Evolutionary conservation across 768 basidiomycete species (phyloP).

Genomic region (Lactarius tabidus): DNA sequence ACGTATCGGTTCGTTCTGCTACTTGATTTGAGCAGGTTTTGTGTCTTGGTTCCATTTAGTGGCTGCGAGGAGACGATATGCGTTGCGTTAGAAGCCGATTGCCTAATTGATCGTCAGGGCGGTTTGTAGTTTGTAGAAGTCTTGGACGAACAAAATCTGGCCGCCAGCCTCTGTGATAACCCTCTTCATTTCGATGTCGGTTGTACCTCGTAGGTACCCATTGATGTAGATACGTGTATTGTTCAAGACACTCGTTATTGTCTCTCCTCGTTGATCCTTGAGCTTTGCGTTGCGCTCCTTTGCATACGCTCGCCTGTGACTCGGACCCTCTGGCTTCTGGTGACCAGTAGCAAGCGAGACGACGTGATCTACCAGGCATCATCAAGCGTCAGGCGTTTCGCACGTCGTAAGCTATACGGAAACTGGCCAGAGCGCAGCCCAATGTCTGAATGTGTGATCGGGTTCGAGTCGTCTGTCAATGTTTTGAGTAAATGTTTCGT

Average conservation of each 20-base stretch:
- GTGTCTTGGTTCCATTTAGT: constrained; percentile 67
- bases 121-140: background rate
- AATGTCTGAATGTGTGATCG: constrained; percentile 72
- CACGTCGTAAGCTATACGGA: background rate
- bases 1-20: constrained; percentile 50
- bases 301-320: constrained; percentile 25
- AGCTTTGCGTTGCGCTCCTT: constrained; percentile 30
- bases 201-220: constrained; percentile 66
- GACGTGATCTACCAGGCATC: constrained; percentile 44
- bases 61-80: constrained; percentile 75
- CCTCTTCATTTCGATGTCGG: constrained; percentile 76
- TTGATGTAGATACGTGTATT: constrained; percentile 62
- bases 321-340: constrained; percentile 32
- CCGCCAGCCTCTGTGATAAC: constrained; percentile 67
- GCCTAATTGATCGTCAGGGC: constrained; percentile 36
- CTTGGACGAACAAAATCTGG: constrained; percentile 45
- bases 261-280: constrained; percentile 28
- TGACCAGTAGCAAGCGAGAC: constrained; percentile 53
- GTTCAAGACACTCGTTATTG: constrained; percentile 31
- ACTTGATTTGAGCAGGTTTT: constrained; percentile 54
- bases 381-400: constrained; percentile 7
- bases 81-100: constrained; percentile 58
- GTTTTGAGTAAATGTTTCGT: constrained; percentile 60
- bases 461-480: constrained; percentile 61
- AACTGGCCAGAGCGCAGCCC: constrained; percentile 54